Conservation (phyloP, 345 rosid species). For the Atalantia buxifolia region DNA sequence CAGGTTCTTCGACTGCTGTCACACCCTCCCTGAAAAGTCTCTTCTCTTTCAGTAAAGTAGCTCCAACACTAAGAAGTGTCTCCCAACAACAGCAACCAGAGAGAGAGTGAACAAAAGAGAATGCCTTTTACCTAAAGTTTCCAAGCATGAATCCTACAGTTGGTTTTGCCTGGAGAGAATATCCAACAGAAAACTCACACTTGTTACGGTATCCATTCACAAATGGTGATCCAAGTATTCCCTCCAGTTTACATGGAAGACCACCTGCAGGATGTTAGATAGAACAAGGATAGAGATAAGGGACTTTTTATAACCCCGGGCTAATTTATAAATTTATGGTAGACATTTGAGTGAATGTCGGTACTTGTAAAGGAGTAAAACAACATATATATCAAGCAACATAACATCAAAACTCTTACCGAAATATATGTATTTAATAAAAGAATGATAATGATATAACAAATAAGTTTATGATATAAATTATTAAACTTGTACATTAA, state of each 20-base stretch:
- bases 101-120: background rate
- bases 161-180: constrained; percentile 71
- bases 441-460: no score
- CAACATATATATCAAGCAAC: no score
- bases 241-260: constrained; percentile 83
- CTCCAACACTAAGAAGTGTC: constrained; percentile 17
- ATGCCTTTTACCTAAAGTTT: constrained; percentile 65
- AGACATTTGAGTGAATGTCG: no score
- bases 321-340: no score
- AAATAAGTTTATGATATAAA: no score
- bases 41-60: constrained; percentile 14
- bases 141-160: constrained; percentile 94
- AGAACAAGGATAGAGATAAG: background rate
- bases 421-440: no score
- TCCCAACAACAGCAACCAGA: background rate
- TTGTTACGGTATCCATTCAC: constrained; percentile 87
- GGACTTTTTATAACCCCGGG: no score
- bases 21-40: constrained; percentile 72
- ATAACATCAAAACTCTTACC: no score
- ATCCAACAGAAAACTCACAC: constrained; percentile 90
- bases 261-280: constrained; percentile 51
- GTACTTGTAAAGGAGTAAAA: no score
- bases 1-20: constrained; percentile 92
- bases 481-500: no score
- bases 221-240: constrained; percentile 80